These are phyloP conservation scores for Tylopilus balloui DNA, from an alignment of 768 basidiomycete species.

Conservation along the genomic window DNA sequence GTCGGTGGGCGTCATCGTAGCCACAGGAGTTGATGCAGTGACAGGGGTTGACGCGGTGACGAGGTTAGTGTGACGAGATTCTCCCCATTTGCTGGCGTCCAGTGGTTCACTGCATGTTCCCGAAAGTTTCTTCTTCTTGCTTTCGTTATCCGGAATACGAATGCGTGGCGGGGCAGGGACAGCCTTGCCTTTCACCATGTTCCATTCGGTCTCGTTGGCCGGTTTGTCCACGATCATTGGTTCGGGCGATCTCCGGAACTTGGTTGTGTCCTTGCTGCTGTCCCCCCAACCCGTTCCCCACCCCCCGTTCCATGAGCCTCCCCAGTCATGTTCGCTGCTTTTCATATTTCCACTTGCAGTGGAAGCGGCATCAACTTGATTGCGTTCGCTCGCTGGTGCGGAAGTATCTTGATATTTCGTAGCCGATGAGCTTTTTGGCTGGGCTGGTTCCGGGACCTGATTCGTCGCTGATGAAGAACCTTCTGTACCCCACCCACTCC, in stretches of 20 bases:
- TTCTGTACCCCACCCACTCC: slow-evolving; percentile 7
- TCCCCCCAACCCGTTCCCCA: slow-evolving; percentile 3
- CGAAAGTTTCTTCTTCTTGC: slow-evolving; percentile 11
- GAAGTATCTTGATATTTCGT: neutral
- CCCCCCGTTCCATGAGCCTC: neutral
- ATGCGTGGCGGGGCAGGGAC: slow-evolving; percentile 25
- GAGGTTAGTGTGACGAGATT: slow-evolving; percentile 4
- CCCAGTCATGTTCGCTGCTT: slow-evolving; percentile 5
- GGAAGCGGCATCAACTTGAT: neutral
- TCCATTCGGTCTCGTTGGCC: neutral
- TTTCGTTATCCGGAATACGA: slow-evolving; percentile 17
- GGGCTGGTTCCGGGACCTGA: neutral
- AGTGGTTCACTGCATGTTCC: slow-evolving; percentile 26
- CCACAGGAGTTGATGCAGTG: slow-evolving; percentile 11
- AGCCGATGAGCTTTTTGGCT: neutral
- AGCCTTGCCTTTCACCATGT: slow-evolving; percentile 10
- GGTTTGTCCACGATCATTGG: slow-evolving; percentile 11
- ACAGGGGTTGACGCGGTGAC: slow-evolving; percentile 5
- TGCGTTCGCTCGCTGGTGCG: neutral
- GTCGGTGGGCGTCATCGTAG: slow-evolving; percentile 15
- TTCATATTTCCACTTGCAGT: neutral
- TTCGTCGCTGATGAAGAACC: slow-evolving; percentile 3
- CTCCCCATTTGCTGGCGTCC: slow-evolving; percentile 12
- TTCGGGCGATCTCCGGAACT: slow-evolving; percentile 3
- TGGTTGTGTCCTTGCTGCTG: slow-evolving; percentile 2